A percentile compares a stretch with the other conserved stretches of the same genome.
Evolutionary conservation across 208 protist genomes (phyloP).

Genomic region (Trypanosoma lewisi): DNA sequence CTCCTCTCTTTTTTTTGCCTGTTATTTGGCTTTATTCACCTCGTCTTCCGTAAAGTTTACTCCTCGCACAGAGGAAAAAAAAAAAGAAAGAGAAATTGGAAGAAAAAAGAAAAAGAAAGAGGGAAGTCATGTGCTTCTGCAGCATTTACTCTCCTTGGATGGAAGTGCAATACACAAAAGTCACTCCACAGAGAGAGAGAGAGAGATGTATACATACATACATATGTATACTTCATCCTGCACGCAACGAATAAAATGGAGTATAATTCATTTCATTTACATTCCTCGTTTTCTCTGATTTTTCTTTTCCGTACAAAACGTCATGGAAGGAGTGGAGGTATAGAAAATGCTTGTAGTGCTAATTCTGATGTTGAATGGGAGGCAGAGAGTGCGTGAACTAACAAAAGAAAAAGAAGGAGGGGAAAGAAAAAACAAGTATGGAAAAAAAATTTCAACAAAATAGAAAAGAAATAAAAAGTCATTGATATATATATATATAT

Average conservation of each 20-base stretch:
- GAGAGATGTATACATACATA: constrained; percentile 8
- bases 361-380: no score
- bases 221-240: constrained; percentile 13
- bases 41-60: neutral
- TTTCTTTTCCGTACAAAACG: neutral
- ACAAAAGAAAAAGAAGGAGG: neutral
- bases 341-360: no score
- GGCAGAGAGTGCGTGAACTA: neutral
- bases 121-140: constrained; percentile 1
- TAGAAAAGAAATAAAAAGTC: neutral
- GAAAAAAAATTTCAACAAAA: neutral
- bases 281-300: neutral
- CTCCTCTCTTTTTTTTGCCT: constrained; percentile 1
- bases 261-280: no score
- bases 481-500: no score
- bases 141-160: no score
- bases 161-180: no score
- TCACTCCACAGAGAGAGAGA: neutral
- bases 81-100: neutral
- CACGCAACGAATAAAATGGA: no score
- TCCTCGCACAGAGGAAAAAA: neutral
- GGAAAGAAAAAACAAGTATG: neutral
- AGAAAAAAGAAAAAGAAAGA: constrained; percentile 12
- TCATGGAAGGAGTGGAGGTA: no score
- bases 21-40: neutral